Evolutionary conservation across 306 rosid species (phyloP), one percentile per base, ranked within the genome.

Genomic region (Vicia sativa): DNA sequence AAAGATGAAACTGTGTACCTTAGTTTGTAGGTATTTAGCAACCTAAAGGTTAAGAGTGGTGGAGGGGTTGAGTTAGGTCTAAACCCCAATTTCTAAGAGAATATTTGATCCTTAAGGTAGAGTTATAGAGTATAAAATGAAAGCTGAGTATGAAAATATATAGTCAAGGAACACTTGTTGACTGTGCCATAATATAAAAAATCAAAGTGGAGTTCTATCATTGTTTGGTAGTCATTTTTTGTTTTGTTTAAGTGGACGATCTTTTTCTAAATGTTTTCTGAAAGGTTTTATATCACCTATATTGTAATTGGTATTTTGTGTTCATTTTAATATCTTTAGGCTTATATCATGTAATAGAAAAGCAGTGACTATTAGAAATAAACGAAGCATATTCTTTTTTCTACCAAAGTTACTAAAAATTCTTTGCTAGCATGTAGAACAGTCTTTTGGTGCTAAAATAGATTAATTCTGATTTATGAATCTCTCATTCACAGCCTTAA

Each of bases 371-470:
- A 15, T 66, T 29, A 77, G 34, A 62, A 70, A 67, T 56, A 59
- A 57, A 46, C 11, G 42, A 52, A 49, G 56, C 15, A 65, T 41
- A 19, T 52, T 59, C 58, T 48, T 67, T 41, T 52, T 57, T 64
- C 39, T 59, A 34, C 57, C 11, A 42, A 58, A 19, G 45, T 57
- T 61, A 18, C 65, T 62, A 54, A 53, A 59, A 37, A 0, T 57
- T 58, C 34, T 72, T 41, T 75, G 37, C 53, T 52, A 9, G 46
- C 74, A 45, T 46, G 65, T 49, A 37, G 41, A 65, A 71, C 13
- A 6, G 52, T 54, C 52, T 75, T 43, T 69, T 77, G 38, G 37
- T 28, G 19, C 50, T 67, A 31, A 50, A 79, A 43, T 45, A 69
- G 10, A 50, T n/a, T 52, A 46, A 29, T 67, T 42, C 53, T 58